Percentiles rank a stretch among this genome's conserved stretches.
Evolutionary conservation across 202 grass and related monocot genomes (phyloP).

Genomic region (Setaria viridis): DNA sequence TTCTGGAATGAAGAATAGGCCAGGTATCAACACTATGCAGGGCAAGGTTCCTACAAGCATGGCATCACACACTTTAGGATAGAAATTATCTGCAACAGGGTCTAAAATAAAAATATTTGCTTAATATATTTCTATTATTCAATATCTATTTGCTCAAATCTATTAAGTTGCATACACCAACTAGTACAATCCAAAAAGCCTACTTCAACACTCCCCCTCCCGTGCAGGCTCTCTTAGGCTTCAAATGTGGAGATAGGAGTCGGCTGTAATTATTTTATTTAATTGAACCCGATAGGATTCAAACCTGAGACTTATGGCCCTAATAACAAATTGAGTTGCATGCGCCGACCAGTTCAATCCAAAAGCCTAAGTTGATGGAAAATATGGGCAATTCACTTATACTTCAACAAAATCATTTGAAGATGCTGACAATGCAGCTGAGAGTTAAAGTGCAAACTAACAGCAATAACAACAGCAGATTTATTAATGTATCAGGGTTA

Average conservation of each 20-base stretch:
- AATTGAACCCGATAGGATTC: too few species aligned
- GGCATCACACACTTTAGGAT: constrained; percentile 16
- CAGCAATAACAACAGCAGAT: neutral
- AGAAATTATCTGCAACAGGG: neutral
- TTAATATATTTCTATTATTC: neutral
- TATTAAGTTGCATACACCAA: neutral
- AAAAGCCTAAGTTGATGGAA: too few species aligned
- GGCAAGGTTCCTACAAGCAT: constrained; percentile 74
- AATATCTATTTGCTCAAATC: constrained; percentile 9
- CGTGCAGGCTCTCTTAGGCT: too few species aligned
- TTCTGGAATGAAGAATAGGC: constrained; percentile 95
- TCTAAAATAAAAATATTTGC: neutral
- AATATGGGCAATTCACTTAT: neutral
- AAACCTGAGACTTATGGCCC: too few species aligned
- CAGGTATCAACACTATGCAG: constrained; percentile 91
- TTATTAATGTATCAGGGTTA: constrained; percentile 11
- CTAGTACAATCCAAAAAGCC: neutral
- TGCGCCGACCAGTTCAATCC: too few species aligned
- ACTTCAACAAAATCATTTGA: constrained; percentile 10
- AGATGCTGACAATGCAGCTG: neutral
- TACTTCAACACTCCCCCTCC: neutral
- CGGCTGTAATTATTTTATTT: too few species aligned
- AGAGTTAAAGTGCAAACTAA: neutral
- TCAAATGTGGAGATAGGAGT: too few species aligned
- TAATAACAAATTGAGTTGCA: too few species aligned